Base-by-base conservation (phyloP, 306 rosid genomes). In the Geum urbanum region DNA sequence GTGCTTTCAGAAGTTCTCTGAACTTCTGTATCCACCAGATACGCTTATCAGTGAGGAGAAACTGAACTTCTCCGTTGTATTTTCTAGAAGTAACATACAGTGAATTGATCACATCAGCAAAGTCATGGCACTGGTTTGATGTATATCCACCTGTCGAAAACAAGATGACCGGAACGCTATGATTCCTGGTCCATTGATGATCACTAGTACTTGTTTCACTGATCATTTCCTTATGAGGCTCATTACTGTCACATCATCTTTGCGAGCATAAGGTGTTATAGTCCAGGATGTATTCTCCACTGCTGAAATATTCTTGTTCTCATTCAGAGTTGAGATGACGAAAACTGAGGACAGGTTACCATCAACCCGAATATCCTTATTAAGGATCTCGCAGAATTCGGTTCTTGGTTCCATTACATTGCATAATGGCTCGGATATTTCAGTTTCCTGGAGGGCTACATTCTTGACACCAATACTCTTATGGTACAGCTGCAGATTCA, bases 41-140 rank as follows among this genome's bases (percentile, higher is more conserved):
- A 9, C 61, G 83, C 16, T 32, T 65, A 56, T 88, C 73, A 1
- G 96, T 75, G 16, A 88, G 47, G 46, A 92, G 85, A 67, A 92
- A 81, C 52, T 86, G 75, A n/a, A 92, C 96, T 72, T 89, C 85
- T 32, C 96, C 87, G 69, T 85, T 78, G 58, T 75, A 90, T 46
- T 79, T 69, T 62, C 89, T 67, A 14, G 92, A 75, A 59, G 98
- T 87, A 44, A 89, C 72, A 67, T 80, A 92, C 35, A 92, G 68
- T 11, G 98, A 96, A 73, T 89, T 76, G 20, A 92, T 7, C 66
- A 86, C 72, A 68, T 92, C 98, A 8, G 88, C 76, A 82, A 87
- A 88, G 43, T 92, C 98, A 63, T 92, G 98, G 70, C 86, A 92
- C 76, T 87, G 90, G 82, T 92, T 92, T 27, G 92, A 95, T 40